Conservation (phyloP, 108 stramenopile species). For the Skeletonema marinoi region DNA sequence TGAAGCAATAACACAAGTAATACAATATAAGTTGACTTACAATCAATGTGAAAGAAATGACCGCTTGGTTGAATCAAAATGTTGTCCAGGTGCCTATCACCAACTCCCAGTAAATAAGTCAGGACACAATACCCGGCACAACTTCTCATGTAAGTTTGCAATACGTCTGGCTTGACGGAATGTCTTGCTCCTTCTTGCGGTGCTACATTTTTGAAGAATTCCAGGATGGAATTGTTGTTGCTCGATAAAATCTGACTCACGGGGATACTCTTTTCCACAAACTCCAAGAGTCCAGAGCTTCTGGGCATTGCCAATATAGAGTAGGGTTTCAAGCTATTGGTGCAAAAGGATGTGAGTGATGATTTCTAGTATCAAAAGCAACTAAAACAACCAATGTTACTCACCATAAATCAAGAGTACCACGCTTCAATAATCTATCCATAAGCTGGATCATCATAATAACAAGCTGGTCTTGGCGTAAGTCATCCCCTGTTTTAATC, state of each 20-base stretch:
- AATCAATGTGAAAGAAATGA: constrained; percentile 85
- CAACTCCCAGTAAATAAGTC: constrained; percentile 87
- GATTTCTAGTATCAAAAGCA: constrained; percentile 53
- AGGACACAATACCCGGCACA: constrained; percentile 93
- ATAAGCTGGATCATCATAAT: constrained; percentile 97
- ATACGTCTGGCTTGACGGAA: constrained; percentile 51
- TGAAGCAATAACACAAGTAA: too few species aligned
- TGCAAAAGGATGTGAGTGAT: background rate
- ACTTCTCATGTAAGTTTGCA: constrained; percentile 76
- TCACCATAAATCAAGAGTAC: constrained; percentile 91
- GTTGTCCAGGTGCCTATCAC: constrained; percentile 88
- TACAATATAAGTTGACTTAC: too few species aligned
- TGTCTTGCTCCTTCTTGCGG: constrained; percentile 70
- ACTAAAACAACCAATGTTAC: constrained; percentile 55
- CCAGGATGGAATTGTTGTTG: constrained; percentile 79
- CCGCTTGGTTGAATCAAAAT: constrained; percentile 81
- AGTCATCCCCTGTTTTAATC: constrained; percentile 98
- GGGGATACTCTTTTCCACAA: constrained; percentile 90
- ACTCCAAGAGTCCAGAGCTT: constrained; percentile 93
- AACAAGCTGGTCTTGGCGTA: constrained; percentile 98
- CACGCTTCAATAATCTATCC: constrained; percentile 95
- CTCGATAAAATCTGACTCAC: constrained; percentile 91
- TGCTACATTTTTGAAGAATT: constrained; percentile 68
- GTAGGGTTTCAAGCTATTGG: constrained; percentile 41
- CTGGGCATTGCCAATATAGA: constrained; percentile 89